Base-by-base conservation (phyloP, 1,284 basidiomycete genomes). In the Ceratobasidium sp. region DNA sequence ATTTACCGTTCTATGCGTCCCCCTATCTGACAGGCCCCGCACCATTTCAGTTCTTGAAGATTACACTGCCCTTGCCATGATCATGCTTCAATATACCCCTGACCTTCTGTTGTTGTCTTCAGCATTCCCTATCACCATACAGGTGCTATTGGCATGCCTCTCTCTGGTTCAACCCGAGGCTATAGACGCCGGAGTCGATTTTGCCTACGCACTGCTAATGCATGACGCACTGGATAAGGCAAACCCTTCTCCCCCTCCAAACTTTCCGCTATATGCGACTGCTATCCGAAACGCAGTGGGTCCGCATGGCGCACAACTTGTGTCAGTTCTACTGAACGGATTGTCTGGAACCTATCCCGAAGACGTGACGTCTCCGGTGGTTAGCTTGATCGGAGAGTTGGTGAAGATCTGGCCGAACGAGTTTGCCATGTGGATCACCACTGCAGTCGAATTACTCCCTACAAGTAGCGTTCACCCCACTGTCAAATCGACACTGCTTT, bases 301-400 rank as follows among this genome's bases (percentile, higher is more conserved):
- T 52, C 86, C 88, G 72, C 89, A 93, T 75, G 93, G 93, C 4
- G 83, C 84, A 68, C 83, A 86, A 72, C 82, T 98, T 23, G 78
- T 90, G n/a, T 83, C 83, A 7, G 84, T 87, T 71, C 76, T 96
- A 27, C 80, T 98, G 49, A 80, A 83, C 29, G 94, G 95, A 1
- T 81, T 98, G 16, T 87, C 94, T 2, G 87, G 87, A 30, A 87
- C 90, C 70, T 98, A 95, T 77, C 91, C 92, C 1, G 94, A 95
- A 74, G 95, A 98, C 71, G 84, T 87, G 1, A 82, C 89, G 29
- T 84, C 89, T 6, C 78, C 82, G 50, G 87, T 95, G 36, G 85
- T 93, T 50, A 87, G 87, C 1, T 87, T 97, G 72, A 84, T 98
- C 75, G 84, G 91, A 39, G 81, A 86, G 30, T 77, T 95, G 53